Conservation (phyloP, 2,329 filamentous ascomycete genomes). For the Pseudogymnoascus sp. region DNA sequence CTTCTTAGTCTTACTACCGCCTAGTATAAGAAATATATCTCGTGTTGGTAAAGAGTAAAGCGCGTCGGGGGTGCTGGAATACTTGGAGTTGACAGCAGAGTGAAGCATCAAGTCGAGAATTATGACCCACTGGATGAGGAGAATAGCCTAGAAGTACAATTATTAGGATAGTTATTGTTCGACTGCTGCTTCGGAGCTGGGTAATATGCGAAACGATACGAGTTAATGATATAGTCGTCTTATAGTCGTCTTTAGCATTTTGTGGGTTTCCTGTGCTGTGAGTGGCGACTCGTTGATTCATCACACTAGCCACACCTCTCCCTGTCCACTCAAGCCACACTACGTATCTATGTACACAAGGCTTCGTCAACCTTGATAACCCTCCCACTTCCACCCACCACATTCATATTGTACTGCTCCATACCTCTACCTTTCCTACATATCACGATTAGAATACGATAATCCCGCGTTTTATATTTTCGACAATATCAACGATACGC, state of each 20-base stretch:
- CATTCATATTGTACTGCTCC: slow-evolving; percentile 3
- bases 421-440: not conserved
- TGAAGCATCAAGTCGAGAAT: not conserved
- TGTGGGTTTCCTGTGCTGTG: not conserved
- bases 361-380: slow-evolving; percentile 1
- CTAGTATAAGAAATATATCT: not conserved
- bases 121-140: not conserved
- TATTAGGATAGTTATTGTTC: not conserved
- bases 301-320: not conserved
- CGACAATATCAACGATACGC: not conserved
- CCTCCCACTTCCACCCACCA: not conserved
- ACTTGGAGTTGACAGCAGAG: not conserved
- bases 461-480: not conserved
- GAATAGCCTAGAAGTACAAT: not conserved
- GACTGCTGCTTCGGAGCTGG: not conserved
- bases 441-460: slow-evolving; percentile 7
- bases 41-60: not conserved
- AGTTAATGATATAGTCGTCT: not conserved
- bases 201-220: not conserved
- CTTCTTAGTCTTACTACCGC: not conserved
- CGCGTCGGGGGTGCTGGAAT: not conserved
- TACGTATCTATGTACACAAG: not conserved
- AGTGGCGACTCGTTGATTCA: slow-evolving; percentile 7
- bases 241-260: not conserved
- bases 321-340: not conserved